Evolutionary conservation across 1,284 basidiomycete genomes (phyloP), one percentile per base, ranked within the genome.

Genomic region (Fomitopsis palustris): DNA sequence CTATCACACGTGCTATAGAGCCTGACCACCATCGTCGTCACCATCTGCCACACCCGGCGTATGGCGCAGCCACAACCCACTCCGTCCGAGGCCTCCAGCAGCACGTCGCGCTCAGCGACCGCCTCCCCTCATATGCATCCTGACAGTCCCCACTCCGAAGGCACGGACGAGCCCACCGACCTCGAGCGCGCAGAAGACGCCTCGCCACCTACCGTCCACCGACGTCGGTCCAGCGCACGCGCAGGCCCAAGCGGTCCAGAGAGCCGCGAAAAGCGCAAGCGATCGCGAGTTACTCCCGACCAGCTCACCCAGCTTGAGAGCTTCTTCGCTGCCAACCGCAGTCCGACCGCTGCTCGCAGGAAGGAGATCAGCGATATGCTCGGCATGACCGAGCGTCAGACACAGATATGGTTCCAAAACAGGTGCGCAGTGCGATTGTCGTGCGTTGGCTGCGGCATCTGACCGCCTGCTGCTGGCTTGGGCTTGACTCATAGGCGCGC

Each of bases 401-500:
- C 88, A 0, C 90, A 92, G 73, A 89, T 93, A 57, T 92, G 90
- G 91, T 93, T 92, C 69, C 90, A 93, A 71, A 93, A 93, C 68
- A 80, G 90, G 90, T 89, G 62, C 54, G 80, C 68, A 19, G 31
- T 53, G 29, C n/a, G n/a, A n/a, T 52, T 29, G 47, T 47, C 31
- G 33, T 43, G 35, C 56, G 49, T 56, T 59, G 54, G n/a, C 17
- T 43, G 23, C 38, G 56, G 56, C 57, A 16, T 45, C 54, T 27
- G 49, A 55, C 12, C 52, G 56, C 58, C 43, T 35, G 31, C 43
- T 35, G 31, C 49, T 42, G 49, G 49, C 19, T 17, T 16, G 33
- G 19, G 16, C 14, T n/a, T 25, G 39, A 21, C 27, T 63, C n/a
- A 54, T 56, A 92, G 90, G 62, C 87, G 91, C 8, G 90, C 91